Evolutionary conservation across 2,329 filamentous ascomycete genomes (phyloP), one percentile per base, ranked within the genome.

Genomic region (Cercospora sp.): DNA sequence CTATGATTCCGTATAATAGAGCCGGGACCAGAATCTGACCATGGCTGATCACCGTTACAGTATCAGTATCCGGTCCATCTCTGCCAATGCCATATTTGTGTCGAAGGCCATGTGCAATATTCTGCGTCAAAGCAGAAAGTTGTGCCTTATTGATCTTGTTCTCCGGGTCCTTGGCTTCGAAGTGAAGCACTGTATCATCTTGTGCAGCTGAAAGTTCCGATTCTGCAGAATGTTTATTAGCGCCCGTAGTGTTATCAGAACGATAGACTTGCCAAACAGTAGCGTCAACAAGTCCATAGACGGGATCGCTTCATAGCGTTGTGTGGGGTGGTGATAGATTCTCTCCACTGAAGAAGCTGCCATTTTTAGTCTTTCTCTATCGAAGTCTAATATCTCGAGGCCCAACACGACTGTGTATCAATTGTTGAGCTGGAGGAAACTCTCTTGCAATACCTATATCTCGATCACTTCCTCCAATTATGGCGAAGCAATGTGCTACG

Each of bases 41-140:
- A 0, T 84, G 83, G 0, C 85, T 86, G 30, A 89, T 83, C 18
- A 84, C 81, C 3, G 87, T 83, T 13, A 88, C 84, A 4, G 88
- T 83, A 70, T 88, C 85, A 62, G 81, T 81, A 39, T 79, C 82
- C 0, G 82, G 79, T 0, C 86, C 85, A 12, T 80, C 66, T 2
- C 75, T 75, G 12, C 87, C 87, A 55, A 89, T 83, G 13, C 80
- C 81, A 69, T 85, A 89, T 23, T 80, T 74, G 28, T 78, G 75
- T n/a, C 87, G 84, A 0, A 90, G 80, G 16, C 86, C 83, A 71
- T 87, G 79, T 4, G 87, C 87, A 18, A 87, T 82, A 3, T 83
- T 81, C 69, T 85, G 82, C 9, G 85, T 83, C 10, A 87, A 79
- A 9, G 75, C 72, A 4, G 84, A 83, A 2, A 84, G 80, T 31